Base-by-base conservation (phyloP, 139 green algal genomes). In the Axilococcus clingmanii region DNA sequence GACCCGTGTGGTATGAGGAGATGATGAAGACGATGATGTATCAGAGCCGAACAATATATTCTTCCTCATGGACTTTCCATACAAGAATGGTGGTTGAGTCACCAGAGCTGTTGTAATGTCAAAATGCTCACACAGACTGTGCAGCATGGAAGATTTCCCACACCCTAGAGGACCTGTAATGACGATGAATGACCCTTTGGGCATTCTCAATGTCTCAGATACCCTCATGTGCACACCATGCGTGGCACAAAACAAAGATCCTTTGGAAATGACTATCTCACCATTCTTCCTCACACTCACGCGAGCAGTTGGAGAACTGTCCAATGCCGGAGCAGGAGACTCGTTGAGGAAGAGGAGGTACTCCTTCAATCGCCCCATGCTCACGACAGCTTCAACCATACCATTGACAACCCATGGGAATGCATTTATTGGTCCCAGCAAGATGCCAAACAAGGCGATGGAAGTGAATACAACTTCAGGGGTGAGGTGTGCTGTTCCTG, bases 381-480 rank as follows among this genome's bases (percentile, higher is more conserved):
- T 87, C 22, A 94, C 81, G 5, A 81, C 0, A 1, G 79, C 82
- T 40, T 94, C 82, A 22, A 91, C 71, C 12, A 84, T 64, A 41
- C 80, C 71, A 49, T 88, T 91, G 41, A 93, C 63, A 24, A 91
- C 81, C 79, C 84, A 95, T 7, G 87, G 87, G 28, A 95, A 77
- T 19, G 71, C 56, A 69, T 94, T 94, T 36, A 94, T 76, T 7
- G 86, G 85, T 7, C 36, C 75, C 4, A 86, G 79, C 14, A 94
- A 76, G n/a, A 91, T 70, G 44, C 84, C 76, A 74, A 96, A 95
- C 2, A 96, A 82, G 7, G 84, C 68, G 19, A 95, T 69, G 20
- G 55, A 78, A 2, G 88, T 86, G 61, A 95, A 94, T 4, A 87
- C 82, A 0, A 72, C 42, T 1, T 57, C 45, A 5, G 81, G 64